Base-by-base conservation (phyloP, 257 asterid genomes). In the Petrea volubilis region DNA sequence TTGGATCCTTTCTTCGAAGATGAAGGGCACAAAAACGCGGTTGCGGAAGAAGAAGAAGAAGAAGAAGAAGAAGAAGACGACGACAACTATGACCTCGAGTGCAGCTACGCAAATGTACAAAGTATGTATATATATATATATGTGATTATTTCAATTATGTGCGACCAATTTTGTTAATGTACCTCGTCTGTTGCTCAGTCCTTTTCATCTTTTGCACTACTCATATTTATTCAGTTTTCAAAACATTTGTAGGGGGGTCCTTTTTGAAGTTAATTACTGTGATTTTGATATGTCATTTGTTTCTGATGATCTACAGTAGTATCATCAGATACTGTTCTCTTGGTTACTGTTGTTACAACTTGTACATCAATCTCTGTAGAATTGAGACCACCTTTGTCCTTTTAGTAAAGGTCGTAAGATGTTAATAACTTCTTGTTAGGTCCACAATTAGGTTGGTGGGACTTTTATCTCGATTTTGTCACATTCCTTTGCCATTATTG, bases 1-100 rank as follows among this genome's bases (percentile, higher is more conserved):
- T 71, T 93, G 49, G 98, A 87, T 18, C 60, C 84, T 69, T 85
- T 80, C 34, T 90, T 87, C n/a, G 88, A 88, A 55, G 93, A 84
- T 21, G 86, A 85, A 15, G 80, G n/a, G 5, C 64, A 65, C 12
- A 80, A 52, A 66, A 40, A 64, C 15, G 73, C 20, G 9, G 84
- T 41, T 3, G 85, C 50, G n/a, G 85, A 74, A 7, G 86, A 69
- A 11, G 86, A 73, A 0, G 50, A 31, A 17, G 55, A 47, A 0
- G 55, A 17, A 1, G 57, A 50, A 7, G 58, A 21, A 21, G 59
- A 52, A 3, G 59, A 52, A 8, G 33, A 21, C 0, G 59, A 24
- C 0, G 31, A 80, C 0, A 78, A 73, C 44, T 67, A 70, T 76
- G 83, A 83, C 64, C 71, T 71, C 25, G 86, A 90, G 2, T 70